These are phyloP conservation scores for Endoconidiophora polonica DNA, from an alignment of 2,329 filamentous ascomycete genomes.

Conservation along the genomic window DNA sequence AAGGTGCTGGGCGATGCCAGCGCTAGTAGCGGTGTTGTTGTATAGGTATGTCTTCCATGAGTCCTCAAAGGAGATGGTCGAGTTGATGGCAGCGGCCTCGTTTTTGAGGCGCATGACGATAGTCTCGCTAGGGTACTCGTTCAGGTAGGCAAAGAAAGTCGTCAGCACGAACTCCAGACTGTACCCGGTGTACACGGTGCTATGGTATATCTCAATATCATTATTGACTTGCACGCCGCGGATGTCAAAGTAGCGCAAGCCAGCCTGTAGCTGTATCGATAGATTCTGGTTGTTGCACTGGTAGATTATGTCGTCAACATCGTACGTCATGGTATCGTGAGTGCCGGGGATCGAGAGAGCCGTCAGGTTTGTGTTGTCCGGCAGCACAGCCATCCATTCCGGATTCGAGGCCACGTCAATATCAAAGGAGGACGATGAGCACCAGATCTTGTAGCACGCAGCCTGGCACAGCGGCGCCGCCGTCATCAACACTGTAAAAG, in stretches of 20 bases:
- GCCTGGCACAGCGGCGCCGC: neutral
- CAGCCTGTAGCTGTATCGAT: conserved; percentile 26
- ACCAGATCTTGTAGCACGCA: conserved; percentile 19
- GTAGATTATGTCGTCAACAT: conserved; percentile 19
- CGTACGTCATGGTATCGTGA: conserved; percentile 35
- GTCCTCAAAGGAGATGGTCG: conserved; percentile 23
- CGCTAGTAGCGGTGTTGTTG: conserved; percentile 20
- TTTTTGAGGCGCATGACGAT: conserved; percentile 34
- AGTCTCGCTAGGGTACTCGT: conserved; percentile 26
- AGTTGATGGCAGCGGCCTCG: conserved; percentile 22
- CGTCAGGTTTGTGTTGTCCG: conserved; percentile 25
- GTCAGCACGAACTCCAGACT: conserved; percentile 26
- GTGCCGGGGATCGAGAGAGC: conserved; percentile 34
- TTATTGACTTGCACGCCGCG: conserved; percentile 26
- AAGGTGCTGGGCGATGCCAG: conserved; percentile 21
- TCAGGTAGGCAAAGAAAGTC: conserved; percentile 28
- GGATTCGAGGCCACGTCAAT: conserved; percentile 19
- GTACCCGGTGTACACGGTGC: conserved; percentile 26
- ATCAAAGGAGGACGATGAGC: conserved; percentile 27
- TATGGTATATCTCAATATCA: conserved; percentile 31
- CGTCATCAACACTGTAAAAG: too few species aligned
- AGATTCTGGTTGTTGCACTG: conserved; percentile 32
- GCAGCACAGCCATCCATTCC: conserved; percentile 28
- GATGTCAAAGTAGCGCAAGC: conserved; percentile 34
- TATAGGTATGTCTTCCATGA: conserved; percentile 26